A percentile compares a stretch with the other conserved stretches of the same genome.
Evolutionary conservation across 345 rosid genomes (phyloP).

Genomic region (Physaria fendleri): DNA sequence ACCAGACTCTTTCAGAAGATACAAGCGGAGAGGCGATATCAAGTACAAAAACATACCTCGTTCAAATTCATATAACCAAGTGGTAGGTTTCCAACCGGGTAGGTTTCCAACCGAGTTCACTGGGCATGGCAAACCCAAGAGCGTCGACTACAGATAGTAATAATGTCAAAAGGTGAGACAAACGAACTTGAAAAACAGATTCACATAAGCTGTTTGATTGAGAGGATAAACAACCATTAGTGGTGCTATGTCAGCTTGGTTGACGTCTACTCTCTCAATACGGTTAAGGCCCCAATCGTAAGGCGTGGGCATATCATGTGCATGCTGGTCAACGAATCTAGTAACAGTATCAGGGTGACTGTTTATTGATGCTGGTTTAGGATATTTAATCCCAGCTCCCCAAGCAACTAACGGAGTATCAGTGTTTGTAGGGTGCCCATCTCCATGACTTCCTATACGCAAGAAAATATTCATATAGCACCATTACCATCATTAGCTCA

Average conservation of each 20-base stretch:
- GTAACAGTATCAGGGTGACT: conserved; percentile 51
- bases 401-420: conserved; percentile 97
- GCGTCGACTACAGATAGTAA: conserved; percentile 57
- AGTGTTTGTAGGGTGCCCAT: conserved; percentile 88
- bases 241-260: conserved; percentile 97
- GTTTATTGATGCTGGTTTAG: conserved; percentile 39
- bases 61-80: conserved; percentile 67
- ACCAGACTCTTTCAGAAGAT: conserved; percentile 6
- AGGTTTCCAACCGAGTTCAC: conserved; percentile 90
- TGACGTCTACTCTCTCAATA: conserved; percentile 90
- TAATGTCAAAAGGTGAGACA: conserved; percentile 20
- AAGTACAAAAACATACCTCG: conserved; percentile 45
- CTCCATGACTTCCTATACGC: conserved; percentile 81
- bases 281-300: conserved; percentile 67
- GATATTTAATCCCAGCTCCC: conserved; percentile 89
- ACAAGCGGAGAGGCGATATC: neutral
- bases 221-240: conserved; percentile 53
- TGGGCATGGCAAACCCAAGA: conserved; percentile 86
- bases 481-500: conserved; percentile 17
- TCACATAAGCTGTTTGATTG: neutral
- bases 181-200: conserved; percentile 2
- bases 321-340: conserved; percentile 76
- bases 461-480: neutral
- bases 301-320: conserved; percentile 83
- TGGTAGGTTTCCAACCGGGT: conserved; percentile 90